Evolutionary conservation across 2,329 filamentous ascomycete genomes (phyloP).

Genomic region (Myriosclerotinia duriaeana): DNA sequence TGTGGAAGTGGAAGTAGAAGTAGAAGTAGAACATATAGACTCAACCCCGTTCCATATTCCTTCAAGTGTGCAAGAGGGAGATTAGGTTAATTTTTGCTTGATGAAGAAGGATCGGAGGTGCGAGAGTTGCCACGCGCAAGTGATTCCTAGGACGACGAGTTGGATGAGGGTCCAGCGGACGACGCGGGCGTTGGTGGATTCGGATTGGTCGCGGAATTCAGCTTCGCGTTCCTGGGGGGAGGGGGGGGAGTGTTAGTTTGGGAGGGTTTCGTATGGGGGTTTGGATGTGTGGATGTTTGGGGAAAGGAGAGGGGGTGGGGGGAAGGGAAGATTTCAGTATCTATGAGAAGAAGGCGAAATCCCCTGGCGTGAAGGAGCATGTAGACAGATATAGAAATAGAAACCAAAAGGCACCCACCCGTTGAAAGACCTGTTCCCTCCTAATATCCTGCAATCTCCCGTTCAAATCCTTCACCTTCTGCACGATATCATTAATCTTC

Average conservation of each 20-base stretch:
- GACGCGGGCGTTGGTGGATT: slow-evolving; percentile 86
- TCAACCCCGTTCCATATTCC: too few species aligned
- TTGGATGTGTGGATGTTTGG: too few species aligned
- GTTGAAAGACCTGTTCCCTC: slow-evolving; percentile 93
- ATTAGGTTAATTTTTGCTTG: slow-evolving; percentile 97
- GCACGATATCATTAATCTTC: slow-evolving; percentile 86
- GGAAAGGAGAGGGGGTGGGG: background rate
- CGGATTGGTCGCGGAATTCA: slow-evolving; percentile 97
- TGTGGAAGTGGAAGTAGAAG: too few species aligned
- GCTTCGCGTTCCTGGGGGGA: slow-evolving; percentile 80
- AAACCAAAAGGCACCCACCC: slow-evolving; percentile 54
- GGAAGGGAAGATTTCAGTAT: background rate
- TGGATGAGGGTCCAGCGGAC: slow-evolving; percentile 94
- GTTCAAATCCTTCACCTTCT: slow-evolving; percentile 87
- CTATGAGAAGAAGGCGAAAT: too few species aligned
- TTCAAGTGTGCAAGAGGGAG: background rate
- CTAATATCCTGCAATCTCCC: slow-evolving; percentile 82
- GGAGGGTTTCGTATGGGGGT: too few species aligned
- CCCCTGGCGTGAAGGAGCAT: background rate
- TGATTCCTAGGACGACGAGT: slow-evolving; percentile 76
- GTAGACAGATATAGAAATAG: background rate
- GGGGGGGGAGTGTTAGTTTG: slow-evolving; percentile 20
- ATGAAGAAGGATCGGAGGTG: slow-evolving; percentile 98
- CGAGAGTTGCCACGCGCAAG: slow-evolving; percentile 95
- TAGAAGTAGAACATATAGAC: too few species aligned